Conservation (phyloP, 179 eudicot species). For the Silene coronaria region DNA sequence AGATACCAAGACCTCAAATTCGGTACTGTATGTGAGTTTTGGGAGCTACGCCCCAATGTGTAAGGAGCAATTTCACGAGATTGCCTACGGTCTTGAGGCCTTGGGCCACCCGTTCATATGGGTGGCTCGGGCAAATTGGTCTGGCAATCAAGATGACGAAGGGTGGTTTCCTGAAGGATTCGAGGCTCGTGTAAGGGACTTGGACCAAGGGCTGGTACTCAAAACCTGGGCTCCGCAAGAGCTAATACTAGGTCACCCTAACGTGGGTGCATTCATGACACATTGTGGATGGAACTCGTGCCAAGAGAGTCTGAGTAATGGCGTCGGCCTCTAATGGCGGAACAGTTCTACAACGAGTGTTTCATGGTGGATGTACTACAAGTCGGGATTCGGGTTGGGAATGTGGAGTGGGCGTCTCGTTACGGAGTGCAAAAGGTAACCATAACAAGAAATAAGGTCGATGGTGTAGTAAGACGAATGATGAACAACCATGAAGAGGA, state of each 20-base stretch:
- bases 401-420: no score
- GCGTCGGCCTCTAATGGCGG: not conserved
- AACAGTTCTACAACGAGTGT: not conserved
- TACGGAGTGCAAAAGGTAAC: no score
- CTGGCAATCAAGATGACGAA: not conserved
- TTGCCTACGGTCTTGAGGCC: not conserved
- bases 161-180: conserved; percentile 6
- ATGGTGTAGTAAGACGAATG: no score
- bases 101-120: conserved; percentile 6
- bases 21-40: conserved; percentile 1
- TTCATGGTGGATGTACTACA: conserved; percentile 5
- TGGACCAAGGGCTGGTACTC: not conserved
- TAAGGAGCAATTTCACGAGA: conserved; percentile 3
- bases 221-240: conserved; percentile 7
- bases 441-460: no score
- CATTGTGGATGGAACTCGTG: conserved; percentile 12
- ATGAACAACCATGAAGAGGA: no score
- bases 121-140: not conserved
- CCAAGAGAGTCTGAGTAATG: not conserved
- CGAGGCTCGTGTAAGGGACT: not conserved
- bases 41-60: conserved; percentile 6
- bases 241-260: conserved; percentile 8
- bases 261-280: conserved; percentile 8
- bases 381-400: conserved; percentile 6
- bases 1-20: not conserved